Base-by-base conservation (phyloP, 805 yeast species). In the Candida lessepsii region DNA sequence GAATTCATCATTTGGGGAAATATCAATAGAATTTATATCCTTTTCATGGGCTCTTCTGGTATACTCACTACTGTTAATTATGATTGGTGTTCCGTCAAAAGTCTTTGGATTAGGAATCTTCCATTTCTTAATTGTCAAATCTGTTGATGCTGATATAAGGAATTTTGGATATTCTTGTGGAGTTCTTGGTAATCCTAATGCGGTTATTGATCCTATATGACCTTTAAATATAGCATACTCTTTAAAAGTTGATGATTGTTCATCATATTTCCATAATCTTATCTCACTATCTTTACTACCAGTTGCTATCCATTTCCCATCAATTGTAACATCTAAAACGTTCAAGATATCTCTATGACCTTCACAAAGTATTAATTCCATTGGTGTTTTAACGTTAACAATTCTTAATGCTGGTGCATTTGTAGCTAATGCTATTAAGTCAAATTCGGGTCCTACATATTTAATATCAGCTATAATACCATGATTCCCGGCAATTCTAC, bases 41-140 rank as follows among this genome's bases (percentile, higher is more conserved):
- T 91, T 93, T 40, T 93, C 98, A 60, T 93, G 99, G 1, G 97
- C 98, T 55, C 90, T 80, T 70, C 96, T 80, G 0, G 99, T 93
- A 61, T 83, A 93, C 40, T 81, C 88, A 2, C 96, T 85, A 2
- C 72, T 67, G 51, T 73, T 79, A 5, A 86, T 71, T 3, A 57
- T 50, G 3, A 64, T 52, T 4, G 51, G 25, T 38, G 46, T 25
- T 3, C 27, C 40, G 3, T 9, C 16, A 20, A 21, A 20, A 11
- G 35, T 32, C 16, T 32, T 32, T 62, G 65, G 46, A 39, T 64
- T 65, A 4, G 90, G 88, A 20, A 89, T 75, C 32, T 71, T 71
- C 96, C 96, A 89, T 58, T 81, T 83, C 58, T 89, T 89, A 26
- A 89, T 73, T 0, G 96, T 89, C 51, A 86, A 70, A 59, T 89